These are phyloP conservation scores for Monosporascus sp. DNA, from an alignment of 2,329 filamentous ascomycete genomes.

Conservation along the genomic window DNA sequence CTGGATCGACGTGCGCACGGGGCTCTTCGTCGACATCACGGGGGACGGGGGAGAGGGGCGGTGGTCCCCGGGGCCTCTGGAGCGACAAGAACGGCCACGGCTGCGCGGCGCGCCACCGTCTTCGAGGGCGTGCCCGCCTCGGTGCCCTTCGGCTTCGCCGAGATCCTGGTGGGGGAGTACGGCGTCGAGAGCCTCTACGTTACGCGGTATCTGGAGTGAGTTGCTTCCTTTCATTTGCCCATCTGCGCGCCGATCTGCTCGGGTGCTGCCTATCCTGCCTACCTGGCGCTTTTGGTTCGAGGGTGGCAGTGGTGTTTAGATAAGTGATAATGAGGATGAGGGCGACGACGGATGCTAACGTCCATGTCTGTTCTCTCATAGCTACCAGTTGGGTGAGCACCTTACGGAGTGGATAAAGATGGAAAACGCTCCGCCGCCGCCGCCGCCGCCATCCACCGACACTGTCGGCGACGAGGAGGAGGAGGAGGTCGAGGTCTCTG, in stretches of 20 bases:
- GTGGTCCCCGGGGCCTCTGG: slow-evolving; percentile 59
- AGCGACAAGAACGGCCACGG: slow-evolving; percentile 76
- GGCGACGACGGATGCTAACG: too few species aligned
- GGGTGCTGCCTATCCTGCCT: not conserved
- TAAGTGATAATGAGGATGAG: too few species aligned
- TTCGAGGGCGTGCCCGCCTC: slow-evolving; percentile 70
- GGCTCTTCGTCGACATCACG: slow-evolving; percentile 81
- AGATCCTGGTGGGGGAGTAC: slow-evolving; percentile 62
- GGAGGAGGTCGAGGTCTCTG: too few species aligned
- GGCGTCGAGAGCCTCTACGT: slow-evolving; percentile 53
- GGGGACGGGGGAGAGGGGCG: slow-evolving; percentile 45
- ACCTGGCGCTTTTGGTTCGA: slow-evolving; percentile 1
- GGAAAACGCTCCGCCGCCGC: too few species aligned
- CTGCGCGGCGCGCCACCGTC: slow-evolving; percentile 62
- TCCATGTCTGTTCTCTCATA: too few species aligned
- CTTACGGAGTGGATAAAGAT: too few species aligned
- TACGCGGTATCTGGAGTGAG: slow-evolving; percentile 59
- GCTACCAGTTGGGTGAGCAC: too few species aligned
- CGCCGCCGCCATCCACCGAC: too few species aligned
- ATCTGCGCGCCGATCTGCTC: not conserved
- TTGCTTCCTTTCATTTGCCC: slow-evolving; percentile 12
- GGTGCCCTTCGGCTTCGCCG: slow-evolving; percentile 65
- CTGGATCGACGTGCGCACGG: slow-evolving; percentile 73
- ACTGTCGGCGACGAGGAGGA: too few species aligned
- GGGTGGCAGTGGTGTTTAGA: not conserved